These are phyloP conservation scores for Echinochloa phyllopogon DNA, from an alignment of 176 grass and related monocot species.

Conservation along the genomic window DNA sequence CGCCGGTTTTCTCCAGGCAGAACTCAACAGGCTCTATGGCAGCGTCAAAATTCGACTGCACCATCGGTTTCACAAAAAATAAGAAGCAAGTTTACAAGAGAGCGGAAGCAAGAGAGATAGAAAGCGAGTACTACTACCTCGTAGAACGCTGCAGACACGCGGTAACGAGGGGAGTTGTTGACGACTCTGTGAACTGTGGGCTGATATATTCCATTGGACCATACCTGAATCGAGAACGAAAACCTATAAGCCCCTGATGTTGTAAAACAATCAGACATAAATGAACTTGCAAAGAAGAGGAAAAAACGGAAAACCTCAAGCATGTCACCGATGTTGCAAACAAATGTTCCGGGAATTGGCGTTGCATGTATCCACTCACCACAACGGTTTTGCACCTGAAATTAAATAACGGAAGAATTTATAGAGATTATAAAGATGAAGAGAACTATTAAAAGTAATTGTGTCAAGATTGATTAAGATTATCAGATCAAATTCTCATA, in stretches of 20 bases:
- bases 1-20: slow-evolving; percentile 64
- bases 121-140: slow-evolving; percentile 62
- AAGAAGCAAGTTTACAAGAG: too few relatives aligned
- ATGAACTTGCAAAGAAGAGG: neutral
- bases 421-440: neutral
- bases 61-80: neutral
- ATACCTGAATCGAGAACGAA: slow-evolving; percentile 51
- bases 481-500: slow-evolving; percentile 8
- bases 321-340: slow-evolving; percentile 95
- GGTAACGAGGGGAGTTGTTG: slow-evolving; percentile 66
- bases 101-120: neutral
- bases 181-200: slow-evolving; percentile 77
- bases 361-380: slow-evolving; percentile 77
- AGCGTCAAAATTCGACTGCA: slow-evolving; percentile 77
- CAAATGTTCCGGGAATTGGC: slow-evolving; percentile 77
- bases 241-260: neutral
- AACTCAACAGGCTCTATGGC: slow-evolving; percentile 60
- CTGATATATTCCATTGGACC: slow-evolving; percentile 82
- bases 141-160: slow-evolving; percentile 75
- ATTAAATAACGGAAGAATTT: neutral
- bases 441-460: neutral
- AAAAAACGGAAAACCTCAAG: slow-evolving; percentile 54
- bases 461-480: neutral
- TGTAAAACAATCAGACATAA: neutral
- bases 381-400: slow-evolving; percentile 71